Percentiles rank a stretch among this genome's conserved stretches.
Conservation (phyloP, 768 basidiomycete genomes). For the Pleurotus eryngii region DNA sequence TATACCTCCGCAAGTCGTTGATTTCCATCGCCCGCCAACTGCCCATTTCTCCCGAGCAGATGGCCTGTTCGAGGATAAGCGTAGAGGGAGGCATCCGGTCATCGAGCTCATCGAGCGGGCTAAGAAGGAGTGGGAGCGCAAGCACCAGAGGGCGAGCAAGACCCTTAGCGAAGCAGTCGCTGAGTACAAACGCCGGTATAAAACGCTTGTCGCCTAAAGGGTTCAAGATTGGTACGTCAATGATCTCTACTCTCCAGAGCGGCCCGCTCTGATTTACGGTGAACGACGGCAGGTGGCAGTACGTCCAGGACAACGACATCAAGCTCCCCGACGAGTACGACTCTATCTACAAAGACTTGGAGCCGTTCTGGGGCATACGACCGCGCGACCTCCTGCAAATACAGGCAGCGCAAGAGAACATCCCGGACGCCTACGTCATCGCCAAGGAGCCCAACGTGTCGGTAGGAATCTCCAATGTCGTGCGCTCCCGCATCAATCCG, state of each 20-base stretch:
- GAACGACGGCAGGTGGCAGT: constrained; percentile 33
- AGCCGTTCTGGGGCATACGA: constrained; percentile 72
- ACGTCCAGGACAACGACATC: constrained; percentile 59
- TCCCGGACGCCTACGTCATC: constrained; percentile 36
- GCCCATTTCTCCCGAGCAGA: constrained; percentile 32
- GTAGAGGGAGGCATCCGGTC: constrained; percentile 65
- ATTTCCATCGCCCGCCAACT: constrained; percentile 12
- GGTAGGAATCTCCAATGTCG: constrained; percentile 11
- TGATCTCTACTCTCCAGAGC: constrained; percentile 23
- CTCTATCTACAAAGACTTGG: constrained; percentile 65
- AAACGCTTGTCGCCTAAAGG: constrained; percentile 74
- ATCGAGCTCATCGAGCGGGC: constrained; percentile 71
- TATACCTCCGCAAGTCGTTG: background rate
- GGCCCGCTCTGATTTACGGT: background rate
- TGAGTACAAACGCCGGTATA: constrained; percentile 77
- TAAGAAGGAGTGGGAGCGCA: constrained; percentile 57
- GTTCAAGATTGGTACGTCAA: constrained; percentile 76
- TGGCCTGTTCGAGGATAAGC: constrained; percentile 40
- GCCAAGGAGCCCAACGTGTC: constrained; percentile 29
- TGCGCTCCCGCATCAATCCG: constrained; percentile 25
- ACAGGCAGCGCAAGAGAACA: constrained; percentile 33
- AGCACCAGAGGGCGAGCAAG: constrained; percentile 65
- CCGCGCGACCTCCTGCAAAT: constrained; percentile 33
- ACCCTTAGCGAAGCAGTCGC: constrained; percentile 69
- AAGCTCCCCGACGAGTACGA: constrained; percentile 86